Conservation (phyloP, 139 green algal genomes). For the Micromonas commoda region DNA sequence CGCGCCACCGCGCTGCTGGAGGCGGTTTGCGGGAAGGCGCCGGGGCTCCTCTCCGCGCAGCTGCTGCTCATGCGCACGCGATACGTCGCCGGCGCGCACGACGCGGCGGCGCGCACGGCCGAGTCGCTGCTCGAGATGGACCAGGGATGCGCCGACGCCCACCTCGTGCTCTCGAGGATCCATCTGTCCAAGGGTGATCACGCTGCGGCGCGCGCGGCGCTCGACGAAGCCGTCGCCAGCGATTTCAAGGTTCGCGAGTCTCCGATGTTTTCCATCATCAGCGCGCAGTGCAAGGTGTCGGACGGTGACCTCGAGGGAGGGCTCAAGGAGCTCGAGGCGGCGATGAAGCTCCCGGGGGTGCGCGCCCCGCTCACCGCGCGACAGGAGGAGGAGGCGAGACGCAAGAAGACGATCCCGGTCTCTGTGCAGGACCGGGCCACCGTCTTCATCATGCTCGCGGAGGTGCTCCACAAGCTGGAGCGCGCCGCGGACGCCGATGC, state of each 20-base stretch:
- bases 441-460: slow-evolving; percentile 59
- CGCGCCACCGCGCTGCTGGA: slow-evolving; percentile 48
- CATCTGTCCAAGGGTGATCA: slow-evolving; percentile 43
- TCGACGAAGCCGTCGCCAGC: slow-evolving; percentile 47
- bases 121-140: slow-evolving; percentile 46
- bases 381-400: slow-evolving; percentile 36
- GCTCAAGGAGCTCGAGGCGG: slow-evolving; percentile 51
- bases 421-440: slow-evolving; percentile 52
- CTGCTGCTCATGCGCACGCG: slow-evolving; percentile 49
- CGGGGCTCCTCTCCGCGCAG: slow-evolving; percentile 43
- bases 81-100: slow-evolving; percentile 53
- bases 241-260: slow-evolving; percentile 50
- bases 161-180: slow-evolving; percentile 55
- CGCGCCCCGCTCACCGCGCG: slow-evolving; percentile 29
- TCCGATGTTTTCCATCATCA: slow-evolving; percentile 53
- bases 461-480: slow-evolving; percentile 41
- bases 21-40: slow-evolving; percentile 35
- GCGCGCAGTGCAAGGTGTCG: slow-evolving; percentile 48
- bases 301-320: slow-evolving; percentile 49
- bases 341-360: slow-evolving; percentile 55
- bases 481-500: slow-evolving; percentile 53
- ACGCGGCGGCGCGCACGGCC: slow-evolving; percentile 50
- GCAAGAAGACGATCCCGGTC: slow-evolving; percentile 30
- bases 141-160: slow-evolving; percentile 37
- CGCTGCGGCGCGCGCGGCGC: slow-evolving; percentile 38